Conservation (phyloP, 306 rosid genomes). For the Begonia loranthoides region DNA sequence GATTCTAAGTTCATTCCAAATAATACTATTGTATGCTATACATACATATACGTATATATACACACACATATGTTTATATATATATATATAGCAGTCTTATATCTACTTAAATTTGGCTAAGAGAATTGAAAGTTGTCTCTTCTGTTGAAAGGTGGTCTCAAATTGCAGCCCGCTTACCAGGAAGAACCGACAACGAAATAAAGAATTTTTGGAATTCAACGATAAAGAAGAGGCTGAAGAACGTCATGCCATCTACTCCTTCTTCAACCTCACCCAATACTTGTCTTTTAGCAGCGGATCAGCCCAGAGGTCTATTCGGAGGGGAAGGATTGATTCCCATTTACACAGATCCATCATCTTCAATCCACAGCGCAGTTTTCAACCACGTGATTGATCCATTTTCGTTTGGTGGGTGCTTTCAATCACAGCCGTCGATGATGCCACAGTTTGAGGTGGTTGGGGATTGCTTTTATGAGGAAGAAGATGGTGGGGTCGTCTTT, state of each 20-base stretch:
- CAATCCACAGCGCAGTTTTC: constrained; percentile 16
- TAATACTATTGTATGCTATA: too few species aligned
- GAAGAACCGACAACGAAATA: constrained; percentile 87
- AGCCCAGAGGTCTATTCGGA: constrained; percentile 19
- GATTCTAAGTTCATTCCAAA: too few species aligned
- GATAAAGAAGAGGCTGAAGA: constrained; percentile 77
- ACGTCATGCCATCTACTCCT: constrained; percentile 28
- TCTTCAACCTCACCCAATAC: constrained; percentile 34
- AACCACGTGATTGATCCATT: constrained; percentile 36
- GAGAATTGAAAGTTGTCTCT: not conserved
- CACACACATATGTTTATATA: too few species aligned
- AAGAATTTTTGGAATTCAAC: constrained; percentile 97
- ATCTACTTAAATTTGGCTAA: too few species aligned
- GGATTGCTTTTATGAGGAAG: constrained; percentile 23
- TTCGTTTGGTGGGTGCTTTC: constrained; percentile 27
- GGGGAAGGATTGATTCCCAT: constrained; percentile 29
- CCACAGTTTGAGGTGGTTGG: constrained; percentile 15
- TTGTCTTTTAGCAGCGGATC: constrained; percentile 43
- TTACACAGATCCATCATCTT: constrained; percentile 28
- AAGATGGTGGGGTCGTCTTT: constrained; percentile 18
- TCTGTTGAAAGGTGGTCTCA: constrained; percentile 76
- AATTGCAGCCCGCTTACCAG: constrained; percentile 86
- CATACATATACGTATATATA: too few species aligned
- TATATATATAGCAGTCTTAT: too few species aligned
- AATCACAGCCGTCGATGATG: constrained; percentile 21